A percentile compares a stretch with the other conserved stretches of the same genome.
phyloP scores from a whole-genome alignment of 805 yeast genomes.

The Cyberlindnera mississippiensis region DNA sequence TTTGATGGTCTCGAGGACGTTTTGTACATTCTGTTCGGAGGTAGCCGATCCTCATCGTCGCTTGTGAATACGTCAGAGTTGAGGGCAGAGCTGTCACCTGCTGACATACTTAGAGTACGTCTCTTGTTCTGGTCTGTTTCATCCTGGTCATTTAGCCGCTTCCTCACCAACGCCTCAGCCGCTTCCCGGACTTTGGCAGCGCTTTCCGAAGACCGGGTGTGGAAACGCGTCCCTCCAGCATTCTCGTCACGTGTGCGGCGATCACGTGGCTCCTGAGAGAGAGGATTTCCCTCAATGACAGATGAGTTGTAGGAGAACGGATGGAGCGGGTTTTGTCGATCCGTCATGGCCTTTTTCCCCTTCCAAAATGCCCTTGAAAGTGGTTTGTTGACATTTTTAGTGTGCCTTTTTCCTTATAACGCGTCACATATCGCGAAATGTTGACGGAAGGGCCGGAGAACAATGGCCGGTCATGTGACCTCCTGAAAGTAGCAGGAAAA shows the following conservation, averaged over 20 bases:
- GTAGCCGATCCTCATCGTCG: constrained; percentile 14
- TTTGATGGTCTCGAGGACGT: constrained; percentile 20
- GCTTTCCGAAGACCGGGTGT: constrained; percentile 30
- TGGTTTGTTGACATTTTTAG: too few species aligned
- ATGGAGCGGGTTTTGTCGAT: constrained; percentile 16
- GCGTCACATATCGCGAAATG: too few species aligned
- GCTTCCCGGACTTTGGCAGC: not conserved
- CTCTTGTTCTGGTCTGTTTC: constrained; percentile 16
- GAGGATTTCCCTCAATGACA: constrained; percentile 29
- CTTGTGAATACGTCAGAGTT: constrained; percentile 23
- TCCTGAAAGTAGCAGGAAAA: too few species aligned
- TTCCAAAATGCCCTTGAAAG: too few species aligned
- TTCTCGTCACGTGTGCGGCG: constrained; percentile 38
- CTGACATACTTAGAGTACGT: constrained; percentile 9
- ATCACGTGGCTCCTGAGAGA: constrained; percentile 39
- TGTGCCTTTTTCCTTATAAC: too few species aligned
- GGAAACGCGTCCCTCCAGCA: constrained; percentile 41
- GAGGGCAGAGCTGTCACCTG: constrained; percentile 9
- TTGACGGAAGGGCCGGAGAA: too few species aligned
- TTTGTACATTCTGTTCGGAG: constrained; percentile 8
- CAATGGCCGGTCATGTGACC: too few species aligned
- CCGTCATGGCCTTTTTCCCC: constrained; percentile 3
- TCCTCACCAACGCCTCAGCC: constrained; percentile 15
- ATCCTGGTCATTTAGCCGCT: constrained; percentile 18
- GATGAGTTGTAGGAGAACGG: constrained; percentile 32